Percentiles rank a stretch among this genome's conserved stretches.
These are phyloP conservation scores for Ceratocystis ficicola DNA, from an alignment of 2,329 filamentous ascomycete genomes.

Conservation along the genomic window DNA sequence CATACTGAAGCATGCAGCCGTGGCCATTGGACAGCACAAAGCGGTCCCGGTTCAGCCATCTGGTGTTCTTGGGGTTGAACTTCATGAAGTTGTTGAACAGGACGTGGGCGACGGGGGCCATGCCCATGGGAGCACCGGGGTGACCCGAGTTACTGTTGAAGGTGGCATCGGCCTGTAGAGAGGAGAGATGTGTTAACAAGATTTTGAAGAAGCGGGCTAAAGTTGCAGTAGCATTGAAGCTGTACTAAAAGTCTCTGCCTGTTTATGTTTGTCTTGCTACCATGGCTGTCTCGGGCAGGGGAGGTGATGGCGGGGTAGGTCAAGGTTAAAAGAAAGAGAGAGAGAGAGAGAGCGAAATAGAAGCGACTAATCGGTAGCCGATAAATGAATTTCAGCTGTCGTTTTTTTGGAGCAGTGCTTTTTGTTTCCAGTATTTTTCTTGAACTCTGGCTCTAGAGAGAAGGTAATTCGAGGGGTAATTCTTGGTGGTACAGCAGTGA, in stretches of 20 bases:
- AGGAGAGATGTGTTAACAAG: constrained; percentile 1
- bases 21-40: constrained; percentile 99
- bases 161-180: constrained; percentile 83
- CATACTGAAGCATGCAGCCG: constrained; percentile 99
- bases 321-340: no score
- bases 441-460: not conserved
- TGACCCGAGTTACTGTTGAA: constrained; percentile 93
- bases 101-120: constrained; percentile 93
- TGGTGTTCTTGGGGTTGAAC: constrained; percentile 98
- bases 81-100: constrained; percentile 98
- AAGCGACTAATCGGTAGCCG: no score
- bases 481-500: constrained; percentile 21
- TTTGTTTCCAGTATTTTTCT: no score
- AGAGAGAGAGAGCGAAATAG: no score
- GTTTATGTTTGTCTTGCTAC: no score
- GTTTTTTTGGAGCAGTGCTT: no score
- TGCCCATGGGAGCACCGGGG: constrained; percentile 90
- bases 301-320: no score
- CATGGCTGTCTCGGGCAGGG: no score
- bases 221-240: no score
- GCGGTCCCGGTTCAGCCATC: constrained; percentile 94
- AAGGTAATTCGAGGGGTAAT: constrained; percentile 18
- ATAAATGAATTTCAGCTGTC: no score
- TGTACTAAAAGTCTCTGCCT: no score
- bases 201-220: no score